Evolutionary conservation across 2,329 filamentous ascomycete genomes (phyloP).

Genomic region (Ilyonectria mors-panacis): DNA sequence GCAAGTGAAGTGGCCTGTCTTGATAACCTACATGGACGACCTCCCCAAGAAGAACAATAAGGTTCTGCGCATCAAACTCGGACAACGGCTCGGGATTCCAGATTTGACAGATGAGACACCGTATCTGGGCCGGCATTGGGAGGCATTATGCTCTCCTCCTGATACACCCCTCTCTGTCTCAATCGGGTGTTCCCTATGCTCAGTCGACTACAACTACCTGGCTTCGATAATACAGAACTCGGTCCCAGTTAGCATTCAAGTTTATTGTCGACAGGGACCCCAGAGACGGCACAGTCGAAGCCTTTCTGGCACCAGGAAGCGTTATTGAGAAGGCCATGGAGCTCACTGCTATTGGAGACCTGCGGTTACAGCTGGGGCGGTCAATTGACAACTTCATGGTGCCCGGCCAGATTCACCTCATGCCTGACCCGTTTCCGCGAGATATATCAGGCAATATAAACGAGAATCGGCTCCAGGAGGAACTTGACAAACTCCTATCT

Average conservation of each 20-base stretch:
- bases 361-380: slow-evolving; percentile 35
- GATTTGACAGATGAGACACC: slow-evolving; percentile 61
- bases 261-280: slow-evolving; percentile 32
- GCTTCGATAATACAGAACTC: slow-evolving; percentile 41
- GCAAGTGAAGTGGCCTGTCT: slow-evolving; percentile 66
- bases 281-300: slow-evolving; percentile 29
- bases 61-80: slow-evolving; percentile 67
- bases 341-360: slow-evolving; percentile 19
- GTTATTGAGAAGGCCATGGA: slow-evolving; percentile 8
- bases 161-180: slow-evolving; percentile 61
- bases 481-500: slow-evolving; percentile 46
- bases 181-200: slow-evolving; percentile 56
- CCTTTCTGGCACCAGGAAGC: slow-evolving; percentile 43
- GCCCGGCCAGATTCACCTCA: slow-evolving; percentile 54
- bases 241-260: slow-evolving; percentile 34
- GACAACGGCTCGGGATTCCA: slow-evolving; percentile 62
- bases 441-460: slow-evolving; percentile 52
- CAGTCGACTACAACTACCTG: slow-evolving; percentile 50
- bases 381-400: slow-evolving; percentile 55
- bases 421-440: slow-evolving; percentile 54
- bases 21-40: slow-evolving; percentile 69
- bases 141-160: slow-evolving; percentile 63
- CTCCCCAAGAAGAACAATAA: slow-evolving; percentile 71
- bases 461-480: slow-evolving; percentile 52
- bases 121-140: slow-evolving; percentile 63